Conservation (phyloP, 2,329 filamentous ascomycete genomes). For the Exophiala alcalophila region DNA sequence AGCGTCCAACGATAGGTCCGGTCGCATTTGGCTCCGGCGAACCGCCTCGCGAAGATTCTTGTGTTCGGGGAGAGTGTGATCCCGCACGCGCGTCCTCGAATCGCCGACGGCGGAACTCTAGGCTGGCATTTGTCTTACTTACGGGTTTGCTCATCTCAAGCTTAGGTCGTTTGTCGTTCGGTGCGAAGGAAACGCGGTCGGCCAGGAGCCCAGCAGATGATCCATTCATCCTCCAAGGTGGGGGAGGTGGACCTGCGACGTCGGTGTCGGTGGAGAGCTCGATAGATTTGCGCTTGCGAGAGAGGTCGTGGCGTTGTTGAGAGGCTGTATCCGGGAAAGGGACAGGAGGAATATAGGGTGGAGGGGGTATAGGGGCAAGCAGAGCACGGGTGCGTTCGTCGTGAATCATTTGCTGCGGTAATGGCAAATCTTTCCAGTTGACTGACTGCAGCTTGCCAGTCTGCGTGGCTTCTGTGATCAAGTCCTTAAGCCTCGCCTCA, state of each 20-base stretch:
- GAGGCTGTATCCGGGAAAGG: slow-evolving; percentile 21
- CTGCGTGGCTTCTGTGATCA: slow-evolving; percentile 80
- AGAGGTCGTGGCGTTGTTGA: slow-evolving; percentile 29
- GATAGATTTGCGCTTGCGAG: slow-evolving; percentile 81
- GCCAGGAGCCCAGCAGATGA: slow-evolving; percentile 55
- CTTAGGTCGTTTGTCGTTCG: slow-evolving; percentile 50
- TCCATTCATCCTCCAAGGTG: slow-evolving; percentile 75
- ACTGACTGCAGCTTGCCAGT: slow-evolving; percentile 66
- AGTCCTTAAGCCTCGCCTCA: slow-evolving; percentile 77
- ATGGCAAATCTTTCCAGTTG: slow-evolving; percentile 78
- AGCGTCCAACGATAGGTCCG: slow-evolving; percentile 80
- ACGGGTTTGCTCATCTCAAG: slow-evolving; percentile 52
- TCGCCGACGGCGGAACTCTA: slow-evolving; percentile 85
- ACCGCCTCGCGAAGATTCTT: slow-evolving; percentile 42
- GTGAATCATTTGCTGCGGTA: slow-evolving; percentile 80
- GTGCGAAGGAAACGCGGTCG: slow-evolving; percentile 67
- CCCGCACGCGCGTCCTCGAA: slow-evolving; percentile 61
- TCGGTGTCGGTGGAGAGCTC: slow-evolving; percentile 56
- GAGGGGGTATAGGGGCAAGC: slow-evolving; percentile 27
- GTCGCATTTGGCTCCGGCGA: slow-evolving; percentile 46
- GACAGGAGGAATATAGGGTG: slow-evolving; percentile 27
- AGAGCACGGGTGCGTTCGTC: slow-evolving; percentile 56
- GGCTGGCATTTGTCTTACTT: slow-evolving; percentile 87
- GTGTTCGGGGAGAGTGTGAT: slow-evolving; percentile 39
- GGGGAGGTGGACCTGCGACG: slow-evolving; percentile 48